Percentiles rank a stretch among this genome's conserved stretches.
Conservation (phyloP, 805 yeast species). For the Saccharomycopsis babjevae region DNA sequence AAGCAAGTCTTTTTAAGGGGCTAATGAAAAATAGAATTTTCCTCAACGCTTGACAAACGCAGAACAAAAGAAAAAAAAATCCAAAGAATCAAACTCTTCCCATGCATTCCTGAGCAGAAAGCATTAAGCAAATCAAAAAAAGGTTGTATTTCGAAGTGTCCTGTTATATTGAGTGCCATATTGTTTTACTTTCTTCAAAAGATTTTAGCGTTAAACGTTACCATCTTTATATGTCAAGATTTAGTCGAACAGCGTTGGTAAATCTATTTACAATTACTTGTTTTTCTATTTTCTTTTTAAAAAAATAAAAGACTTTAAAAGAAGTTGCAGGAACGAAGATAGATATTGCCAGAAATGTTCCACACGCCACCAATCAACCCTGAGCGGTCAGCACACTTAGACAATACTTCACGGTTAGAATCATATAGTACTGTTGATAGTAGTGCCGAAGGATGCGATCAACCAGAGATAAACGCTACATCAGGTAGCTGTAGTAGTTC, state of each 20-base stretch:
- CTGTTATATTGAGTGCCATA: no score
- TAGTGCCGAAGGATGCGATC: background rate
- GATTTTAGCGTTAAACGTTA: no score
- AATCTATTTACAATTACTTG: background rate
- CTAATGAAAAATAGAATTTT: no score
- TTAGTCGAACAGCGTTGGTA: no score
- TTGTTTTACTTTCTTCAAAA: background rate
- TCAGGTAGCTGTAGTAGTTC: background rate
- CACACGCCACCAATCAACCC: constrained; percentile 19
- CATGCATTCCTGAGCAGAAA: no score
- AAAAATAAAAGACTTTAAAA: background rate
- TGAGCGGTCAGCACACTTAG: constrained; percentile 2
- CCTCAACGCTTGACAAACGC: no score
- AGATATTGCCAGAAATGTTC: constrained; percentile 7
- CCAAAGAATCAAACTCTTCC: no score
- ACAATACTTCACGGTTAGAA: constrained; percentile 11
- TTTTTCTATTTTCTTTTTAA: background rate
- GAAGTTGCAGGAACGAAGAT: background rate
- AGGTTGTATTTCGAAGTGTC: no score
- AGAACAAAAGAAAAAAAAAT: no score
- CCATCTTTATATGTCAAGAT: no score
- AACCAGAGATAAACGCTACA: background rate
- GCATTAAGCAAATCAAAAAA: no score
- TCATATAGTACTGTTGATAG: constrained; percentile 6
- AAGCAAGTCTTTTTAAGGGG: no score